These are phyloP conservation scores for Anthracocystis panici-leucophaei DNA, from an alignment of 1,284 basidiomycete species.

Conservation along the genomic window DNA sequence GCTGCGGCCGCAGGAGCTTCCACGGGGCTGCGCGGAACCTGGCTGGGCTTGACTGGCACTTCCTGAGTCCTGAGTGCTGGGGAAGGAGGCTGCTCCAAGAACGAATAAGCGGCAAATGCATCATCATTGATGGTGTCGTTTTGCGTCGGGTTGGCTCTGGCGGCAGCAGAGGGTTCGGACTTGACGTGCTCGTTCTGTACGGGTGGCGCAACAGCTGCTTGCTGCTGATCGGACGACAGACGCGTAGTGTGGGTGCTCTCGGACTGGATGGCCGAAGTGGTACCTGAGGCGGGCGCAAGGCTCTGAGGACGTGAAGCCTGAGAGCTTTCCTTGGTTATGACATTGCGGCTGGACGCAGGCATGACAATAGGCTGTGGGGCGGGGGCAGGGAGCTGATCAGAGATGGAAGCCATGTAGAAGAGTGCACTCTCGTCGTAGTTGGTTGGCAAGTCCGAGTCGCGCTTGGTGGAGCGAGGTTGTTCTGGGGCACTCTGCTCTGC, in stretches of 20 bases:
- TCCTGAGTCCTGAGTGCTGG: slow-evolving; percentile 37
- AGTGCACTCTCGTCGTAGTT: slow-evolving; percentile 64
- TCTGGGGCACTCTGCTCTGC: slow-evolving; percentile 32
- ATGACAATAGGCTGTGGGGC: slow-evolving; percentile 34
- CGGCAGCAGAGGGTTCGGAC: slow-evolving; percentile 2
- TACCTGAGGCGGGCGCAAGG: slow-evolving; percentile 31
- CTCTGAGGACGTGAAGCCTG: slow-evolving; percentile 44
- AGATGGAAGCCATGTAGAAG: slow-evolving; percentile 63
- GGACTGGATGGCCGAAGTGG: slow-evolving; percentile 36
- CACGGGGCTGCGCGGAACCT: slow-evolving; percentile 21
- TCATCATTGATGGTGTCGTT: slow-evolving; percentile 56
- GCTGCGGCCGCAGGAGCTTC: neutral
- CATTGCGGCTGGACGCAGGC: slow-evolving; percentile 27
- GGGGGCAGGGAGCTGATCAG: slow-evolving; percentile 58
- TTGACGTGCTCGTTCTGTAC: slow-evolving; percentile 12
- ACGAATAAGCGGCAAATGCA: slow-evolving; percentile 63
- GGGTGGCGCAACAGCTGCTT: slow-evolving; percentile 8
- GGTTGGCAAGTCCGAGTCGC: slow-evolving; percentile 35
- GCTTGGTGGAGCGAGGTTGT: slow-evolving; percentile 28
- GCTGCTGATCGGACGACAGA: slow-evolving; percentile 37
- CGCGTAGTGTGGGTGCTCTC: slow-evolving; percentile 40
- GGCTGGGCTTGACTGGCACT: slow-evolving; percentile 6
- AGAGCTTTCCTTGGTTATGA: slow-evolving; percentile 38
- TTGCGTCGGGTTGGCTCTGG: slow-evolving; percentile 13
- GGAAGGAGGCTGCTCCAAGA: slow-evolving; percentile 62